These are phyloP conservation scores for Trichosanthes truncata DNA, from an alignment of 306 rosid species.

Conservation along the genomic window DNA sequence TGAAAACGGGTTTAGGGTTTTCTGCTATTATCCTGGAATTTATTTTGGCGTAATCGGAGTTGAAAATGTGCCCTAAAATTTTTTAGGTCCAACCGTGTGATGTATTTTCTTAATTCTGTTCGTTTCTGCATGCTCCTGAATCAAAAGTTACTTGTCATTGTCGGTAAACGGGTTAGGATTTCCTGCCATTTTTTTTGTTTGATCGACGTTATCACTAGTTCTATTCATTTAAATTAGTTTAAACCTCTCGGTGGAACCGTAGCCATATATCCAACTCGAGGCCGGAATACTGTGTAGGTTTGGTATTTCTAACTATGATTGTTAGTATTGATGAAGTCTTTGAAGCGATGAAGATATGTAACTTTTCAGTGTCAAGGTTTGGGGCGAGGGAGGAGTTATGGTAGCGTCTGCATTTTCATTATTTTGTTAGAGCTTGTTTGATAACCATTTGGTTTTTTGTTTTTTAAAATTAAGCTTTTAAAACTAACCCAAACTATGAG, in stretches of 20 bases:
- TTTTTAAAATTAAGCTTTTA: no score
- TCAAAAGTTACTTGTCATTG: not conserved
- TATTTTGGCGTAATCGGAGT: not conserved
- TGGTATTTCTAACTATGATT: not conserved
- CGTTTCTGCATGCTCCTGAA: not conserved
- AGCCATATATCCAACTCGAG: no score
- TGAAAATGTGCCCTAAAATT: not conserved
- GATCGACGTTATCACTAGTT: not conserved
- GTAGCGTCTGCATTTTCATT: not conserved
- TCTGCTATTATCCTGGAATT: not conserved
- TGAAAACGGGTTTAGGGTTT: not conserved
- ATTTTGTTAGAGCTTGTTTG: no score
- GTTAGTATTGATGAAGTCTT: not conserved
- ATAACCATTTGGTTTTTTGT: no score
- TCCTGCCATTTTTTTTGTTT: not conserved
- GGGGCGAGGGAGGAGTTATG: not conserved
- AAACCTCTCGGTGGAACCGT: not conserved
- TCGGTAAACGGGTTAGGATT: not conserved
- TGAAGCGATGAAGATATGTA: not conserved
- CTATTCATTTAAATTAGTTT: not conserved
- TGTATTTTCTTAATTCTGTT: not conserved
- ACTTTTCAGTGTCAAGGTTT: not conserved
- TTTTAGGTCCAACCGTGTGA: not conserved
- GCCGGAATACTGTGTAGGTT: not conserved
- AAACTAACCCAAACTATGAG: no score